Evolutionary conservation across 1,139 yeast genomes (phyloP).

Genomic region (Sugiyamaella pinicola): DNA sequence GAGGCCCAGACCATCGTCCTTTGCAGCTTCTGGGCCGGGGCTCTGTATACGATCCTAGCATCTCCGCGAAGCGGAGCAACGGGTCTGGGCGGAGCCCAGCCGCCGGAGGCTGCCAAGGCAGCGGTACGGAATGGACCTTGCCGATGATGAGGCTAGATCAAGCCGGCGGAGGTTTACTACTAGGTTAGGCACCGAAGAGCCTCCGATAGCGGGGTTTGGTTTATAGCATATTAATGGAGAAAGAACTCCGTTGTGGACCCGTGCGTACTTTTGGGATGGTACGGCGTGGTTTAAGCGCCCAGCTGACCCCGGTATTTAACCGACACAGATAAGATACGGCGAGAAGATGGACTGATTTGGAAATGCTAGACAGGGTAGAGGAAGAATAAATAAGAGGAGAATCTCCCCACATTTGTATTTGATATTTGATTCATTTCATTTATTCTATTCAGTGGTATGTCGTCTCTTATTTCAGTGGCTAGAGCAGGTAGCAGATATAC

Average conservation of each 20-base stretch:
- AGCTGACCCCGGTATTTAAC: constrained; percentile 8
- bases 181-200: constrained; percentile 4
- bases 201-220: too few species aligned
- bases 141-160: too few species aligned
- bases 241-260: too few species aligned
- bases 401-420: not conserved
- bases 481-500: constrained; percentile 5
- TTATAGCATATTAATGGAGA: too few species aligned
- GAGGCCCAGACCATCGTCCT: too few species aligned
- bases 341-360: constrained; percentile 7
- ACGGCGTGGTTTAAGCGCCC: constrained; percentile 4
- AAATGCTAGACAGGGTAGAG: constrained; percentile 2
- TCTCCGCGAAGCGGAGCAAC: not conserved
- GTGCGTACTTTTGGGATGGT: too few species aligned
- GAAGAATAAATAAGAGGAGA: constrained; percentile 10
- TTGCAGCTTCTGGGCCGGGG: too few species aligned
- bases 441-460: not conserved
- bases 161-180: constrained; percentile 25
- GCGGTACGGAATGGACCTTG: too few species aligned
- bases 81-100: not conserved
- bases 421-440: not conserved
- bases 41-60: too few species aligned
- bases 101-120: not conserved
- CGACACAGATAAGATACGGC: constrained; percentile 16
- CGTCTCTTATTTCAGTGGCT: constrained; percentile 2